Evolutionary conservation across 768 basidiomycete genomes (phyloP).

Genomic region (Rhizopogon sp.): DNA sequence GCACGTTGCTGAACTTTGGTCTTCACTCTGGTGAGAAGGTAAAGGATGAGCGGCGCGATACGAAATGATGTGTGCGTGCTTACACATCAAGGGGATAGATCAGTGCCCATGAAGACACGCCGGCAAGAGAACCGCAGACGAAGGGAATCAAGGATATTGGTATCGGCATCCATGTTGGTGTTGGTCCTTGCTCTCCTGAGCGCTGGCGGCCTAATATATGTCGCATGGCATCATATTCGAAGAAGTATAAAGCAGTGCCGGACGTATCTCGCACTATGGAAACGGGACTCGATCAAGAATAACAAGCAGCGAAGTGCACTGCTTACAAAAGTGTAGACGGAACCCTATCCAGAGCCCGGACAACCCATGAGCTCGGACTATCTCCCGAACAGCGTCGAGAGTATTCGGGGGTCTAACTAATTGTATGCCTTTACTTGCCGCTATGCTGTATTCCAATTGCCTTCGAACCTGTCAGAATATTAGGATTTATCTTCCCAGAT

Average conservation of each 20-base stretch:
- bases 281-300: not conserved
- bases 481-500: slow-evolving; percentile 1
- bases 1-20: slow-evolving; percentile 95
- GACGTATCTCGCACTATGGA: slow-evolving; percentile 76
- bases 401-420: slow-evolving; percentile 76
- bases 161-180: slow-evolving; percentile 85
- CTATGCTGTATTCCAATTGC: slow-evolving; percentile 90
- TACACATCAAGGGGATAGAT: slow-evolving; percentile 96
- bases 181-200: slow-evolving; percentile 74
- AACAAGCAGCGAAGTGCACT: not conserved
- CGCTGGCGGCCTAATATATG: slow-evolving; percentile 76
- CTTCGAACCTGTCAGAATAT: slow-evolving; percentile 62
- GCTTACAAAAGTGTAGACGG: slow-evolving; percentile 76
- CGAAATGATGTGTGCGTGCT: slow-evolving; percentile 19
- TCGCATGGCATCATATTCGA: slow-evolving; percentile 91
- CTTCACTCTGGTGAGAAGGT: slow-evolving; percentile 58
- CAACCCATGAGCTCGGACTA: slow-evolving; percentile 58
- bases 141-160: slow-evolving; percentile 80
- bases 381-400: slow-evolving; percentile 72
- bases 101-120: slow-evolving; percentile 84
- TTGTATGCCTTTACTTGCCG: slow-evolving; percentile 68
- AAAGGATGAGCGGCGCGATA: not conserved
- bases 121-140: slow-evolving; percentile 84
- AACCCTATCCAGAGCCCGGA: slow-evolving; percentile 80
- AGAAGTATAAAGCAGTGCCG: slow-evolving; percentile 89